Evolutionary conservation across 306 rosid species (phyloP).

Genomic region (Lathyrus sativus): DNA sequence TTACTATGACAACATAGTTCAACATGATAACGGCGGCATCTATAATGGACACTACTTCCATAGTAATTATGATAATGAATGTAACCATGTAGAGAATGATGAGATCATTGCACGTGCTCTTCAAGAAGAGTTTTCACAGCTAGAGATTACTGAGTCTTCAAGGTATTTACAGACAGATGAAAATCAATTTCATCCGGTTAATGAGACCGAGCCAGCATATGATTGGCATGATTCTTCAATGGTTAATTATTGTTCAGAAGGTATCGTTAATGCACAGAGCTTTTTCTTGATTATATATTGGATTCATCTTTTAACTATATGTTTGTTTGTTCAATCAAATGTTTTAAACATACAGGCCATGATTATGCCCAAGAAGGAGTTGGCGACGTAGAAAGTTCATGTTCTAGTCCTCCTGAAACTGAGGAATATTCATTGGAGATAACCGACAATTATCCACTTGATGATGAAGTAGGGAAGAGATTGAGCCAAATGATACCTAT

Average conservation of each 20-base stretch:
- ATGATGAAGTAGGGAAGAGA: conserved; percentile 62
- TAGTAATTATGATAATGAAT: conserved; percentile 50
- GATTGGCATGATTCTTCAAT: conserved; percentile 57
- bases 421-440: conserved; percentile 46
- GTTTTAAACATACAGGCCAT: conserved; percentile 45
- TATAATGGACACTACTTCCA: conserved; percentile 50
- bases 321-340: conserved; percentile 25
- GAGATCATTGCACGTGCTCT: conserved; percentile 75
- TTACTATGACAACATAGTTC: conserved; percentile 50
- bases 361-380: conserved; percentile 46
- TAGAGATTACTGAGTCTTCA: conserved; percentile 56
- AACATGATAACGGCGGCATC: conserved; percentile 43
- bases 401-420: conserved; percentile 56
- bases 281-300: conserved; percentile 15
- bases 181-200: conserved; percentile 48
- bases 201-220: conserved; percentile 43
- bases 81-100: conserved; percentile 67
- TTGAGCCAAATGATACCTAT: conserved; percentile 62
- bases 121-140: conserved; percentile 71
- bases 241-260: conserved; percentile 53
- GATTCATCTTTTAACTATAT: conserved; percentile 11
- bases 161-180: conserved; percentile 48
- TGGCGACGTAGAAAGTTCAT: conserved; percentile 49
- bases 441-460: conserved; percentile 50
- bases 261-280: conserved; percentile 39